These are phyloP conservation scores for Xylariaceae sp. DNA, from an alignment of 2,329 filamentous ascomycete species.

Conservation along the genomic window DNA sequence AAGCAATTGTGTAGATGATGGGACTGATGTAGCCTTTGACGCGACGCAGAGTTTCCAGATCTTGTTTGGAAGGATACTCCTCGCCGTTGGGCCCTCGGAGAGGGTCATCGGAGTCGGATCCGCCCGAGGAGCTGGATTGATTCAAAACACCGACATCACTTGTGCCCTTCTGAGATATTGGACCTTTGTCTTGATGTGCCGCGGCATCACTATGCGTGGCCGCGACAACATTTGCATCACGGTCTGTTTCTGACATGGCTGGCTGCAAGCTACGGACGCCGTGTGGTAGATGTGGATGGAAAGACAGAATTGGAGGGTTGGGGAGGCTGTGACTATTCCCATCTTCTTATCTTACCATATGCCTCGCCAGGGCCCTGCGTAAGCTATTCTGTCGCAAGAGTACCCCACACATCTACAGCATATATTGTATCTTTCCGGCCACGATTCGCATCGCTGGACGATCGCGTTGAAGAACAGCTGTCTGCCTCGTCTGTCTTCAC, in stretches of 20 bases:
- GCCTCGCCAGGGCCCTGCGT: too few species aligned
- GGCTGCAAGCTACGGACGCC: too few species aligned
- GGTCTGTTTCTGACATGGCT: conserved; percentile 19
- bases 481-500: too few species aligned
- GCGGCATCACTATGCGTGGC: conserved; percentile 9
- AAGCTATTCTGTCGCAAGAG: too few species aligned
- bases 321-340: too few species aligned
- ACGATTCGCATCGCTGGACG: too few species aligned
- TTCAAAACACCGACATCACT: conserved; percentile 9
- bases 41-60: conserved; percentile 19
- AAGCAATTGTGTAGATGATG: conserved; percentile 19
- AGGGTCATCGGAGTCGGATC: conserved; percentile 17
- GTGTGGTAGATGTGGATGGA: too few species aligned
- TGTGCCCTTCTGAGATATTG: conserved; percentile 6
- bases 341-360: too few species aligned
- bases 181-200: conserved; percentile 9
- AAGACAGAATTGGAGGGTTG: too few species aligned
- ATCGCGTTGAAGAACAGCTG: too few species aligned
- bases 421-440: too few species aligned
- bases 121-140: conserved; percentile 1
- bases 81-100: conserved; percentile 24
- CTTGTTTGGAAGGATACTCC: conserved; percentile 18
- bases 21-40: conserved; percentile 16
- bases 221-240: conserved; percentile 15
- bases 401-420: too few species aligned